Evolutionary conservation across 371 early-diverging fungal genomes (phyloP), one percentile per base, ranked within the genome.

Genomic region (Rhizopus delemar): DNA sequence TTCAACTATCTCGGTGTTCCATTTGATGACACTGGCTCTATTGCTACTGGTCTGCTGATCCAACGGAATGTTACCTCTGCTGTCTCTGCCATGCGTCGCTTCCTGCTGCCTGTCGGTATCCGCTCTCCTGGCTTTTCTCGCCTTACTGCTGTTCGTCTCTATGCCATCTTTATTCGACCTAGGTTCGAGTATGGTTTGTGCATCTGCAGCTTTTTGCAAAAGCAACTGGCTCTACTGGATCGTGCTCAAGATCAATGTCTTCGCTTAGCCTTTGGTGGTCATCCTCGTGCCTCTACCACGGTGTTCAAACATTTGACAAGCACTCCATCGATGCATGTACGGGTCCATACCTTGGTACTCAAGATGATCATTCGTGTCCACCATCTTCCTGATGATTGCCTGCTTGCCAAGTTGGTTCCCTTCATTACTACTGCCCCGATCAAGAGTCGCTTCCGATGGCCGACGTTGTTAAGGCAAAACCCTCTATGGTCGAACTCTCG

Each of bases 301-400:
- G 49, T 65, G 41, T 59, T 70, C 31, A 56, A 50, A 9, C 66
- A 62, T 8, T 22, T 70, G 11, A 50, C 53, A 9, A 59, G 66
- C 28, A 34, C 63, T 0, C 60, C 60, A 0, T 41, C 29, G 0
- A 63, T 68, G 69, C 8, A 8, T 3, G 58, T 52, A 2, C 46
- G 64, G 0, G 41, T 52, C 1, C 2, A 15, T 1, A 57, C 50
- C 5, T 56, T 68, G 3, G 28, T 5, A 3, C 48, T 46, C n/a
- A 63, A 55, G 22, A 56, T 51, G 6, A 8, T 60, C 5, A 22
- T 35, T 8, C 63, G 57, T 1, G 54, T 48, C 0, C 52, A 41
- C 0, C 31, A 16, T 1, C 41, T 68, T 0, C 63, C 63, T 0
- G 43, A 28, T 1, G 63, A 68, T 31, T 32, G 57, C 8, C 46